Base-by-base conservation (phyloP, 306 rosid genomes). In the Gynostemma pentaphyllum region DNA sequence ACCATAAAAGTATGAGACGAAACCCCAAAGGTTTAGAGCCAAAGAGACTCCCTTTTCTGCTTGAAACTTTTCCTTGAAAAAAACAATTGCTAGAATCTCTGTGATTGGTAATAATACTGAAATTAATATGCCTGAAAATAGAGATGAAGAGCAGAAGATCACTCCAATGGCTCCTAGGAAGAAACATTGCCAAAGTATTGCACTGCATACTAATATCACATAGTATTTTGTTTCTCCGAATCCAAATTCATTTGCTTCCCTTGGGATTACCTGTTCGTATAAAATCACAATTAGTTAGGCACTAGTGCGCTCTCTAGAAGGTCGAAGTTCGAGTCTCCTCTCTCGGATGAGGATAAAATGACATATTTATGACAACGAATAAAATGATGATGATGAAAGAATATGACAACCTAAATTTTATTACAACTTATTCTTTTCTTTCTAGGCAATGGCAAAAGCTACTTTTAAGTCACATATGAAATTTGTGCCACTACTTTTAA, bases 101-200 rank as follows among this genome's bases (percentile, higher is more conserved):
- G 86, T 83, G 0, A 83, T 73, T 0, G 96, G 97, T 5, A 88
- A 79, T 12, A 76, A 46, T 16, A 76, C 82, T 0, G 95, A 78
- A 6, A 88, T 83, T 23, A 80, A 46, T 23, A 91, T 71, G 0
- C 75, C 96, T 5, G 95, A 87, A 0, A 87, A 37, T 40, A 87
- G 50, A 21, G 97, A 87, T 0, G 96, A 91, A 0, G 89, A 75
- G 12, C 83, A 91, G 37, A 85, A 91, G 50, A 87, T 72, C 44
- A 91, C 71, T 62, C 96, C 97, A 6, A 85, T 70, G 3, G 81
- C 86, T 54, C 96, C 97, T 41, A 91, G 9, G 78, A 83, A 91
- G 80, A 87, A 91, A 34, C 36, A 44, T 52, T 87, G 96, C 91
- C 89, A 91, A 27, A 80, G 42, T 34, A 91, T 57, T 13, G 86